Evolutionary conservation across 495 filamentous ascomycete genomes (phyloP).

Genomic region (Astrothelium subdiscretum): DNA sequence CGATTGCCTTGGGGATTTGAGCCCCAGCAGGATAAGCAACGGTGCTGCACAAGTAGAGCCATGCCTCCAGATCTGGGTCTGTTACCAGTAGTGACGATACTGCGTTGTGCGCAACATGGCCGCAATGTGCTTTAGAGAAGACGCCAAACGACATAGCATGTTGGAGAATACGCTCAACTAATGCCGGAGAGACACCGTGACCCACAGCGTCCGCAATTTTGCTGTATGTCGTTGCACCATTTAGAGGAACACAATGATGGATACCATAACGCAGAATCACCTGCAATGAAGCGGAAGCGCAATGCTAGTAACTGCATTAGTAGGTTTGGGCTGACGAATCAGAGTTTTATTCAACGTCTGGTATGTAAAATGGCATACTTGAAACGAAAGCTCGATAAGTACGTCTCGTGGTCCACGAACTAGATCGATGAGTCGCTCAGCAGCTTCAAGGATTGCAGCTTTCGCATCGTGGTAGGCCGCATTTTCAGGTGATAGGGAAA

Average conservation of each 20-base stretch:
- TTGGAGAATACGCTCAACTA: slow-evolving; percentile 1
- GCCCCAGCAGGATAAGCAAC: slow-evolving; percentile 3
- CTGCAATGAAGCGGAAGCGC: slow-evolving; percentile 1
- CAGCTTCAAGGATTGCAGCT: slow-evolving; percentile 3
- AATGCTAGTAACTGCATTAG: neutral
- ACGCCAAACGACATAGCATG: slow-evolving; percentile 4
- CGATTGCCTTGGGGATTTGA: slow-evolving; percentile 1
- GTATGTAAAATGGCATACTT: neutral
- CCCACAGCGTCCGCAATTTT: slow-evolving; percentile 2
- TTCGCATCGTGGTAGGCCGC: slow-evolving; percentile 1
- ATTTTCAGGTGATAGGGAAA: slow-evolving; percentile 4
- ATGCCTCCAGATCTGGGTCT: slow-evolving; percentile 3
- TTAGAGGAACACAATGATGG: neutral
- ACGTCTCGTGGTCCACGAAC: slow-evolving; percentile 1
- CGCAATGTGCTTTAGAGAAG: slow-evolving; percentile 1
- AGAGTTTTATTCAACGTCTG: no score
- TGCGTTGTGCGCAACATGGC: slow-evolving; percentile 3
- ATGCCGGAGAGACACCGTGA: neutral
- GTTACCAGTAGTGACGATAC: neutral
- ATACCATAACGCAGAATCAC: slow-evolving; percentile 3
- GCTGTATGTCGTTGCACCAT: slow-evolving; percentile 1
- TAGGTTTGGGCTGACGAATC: no score
- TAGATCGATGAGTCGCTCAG: slow-evolving; percentile 2
- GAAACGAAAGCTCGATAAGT: slow-evolving; percentile 2
- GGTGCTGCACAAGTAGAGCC: slow-evolving; percentile 2